Base-by-base conservation (phyloP, 2,329 filamentous ascomycete genomes). In the Colletotrichum spinosum region DNA sequence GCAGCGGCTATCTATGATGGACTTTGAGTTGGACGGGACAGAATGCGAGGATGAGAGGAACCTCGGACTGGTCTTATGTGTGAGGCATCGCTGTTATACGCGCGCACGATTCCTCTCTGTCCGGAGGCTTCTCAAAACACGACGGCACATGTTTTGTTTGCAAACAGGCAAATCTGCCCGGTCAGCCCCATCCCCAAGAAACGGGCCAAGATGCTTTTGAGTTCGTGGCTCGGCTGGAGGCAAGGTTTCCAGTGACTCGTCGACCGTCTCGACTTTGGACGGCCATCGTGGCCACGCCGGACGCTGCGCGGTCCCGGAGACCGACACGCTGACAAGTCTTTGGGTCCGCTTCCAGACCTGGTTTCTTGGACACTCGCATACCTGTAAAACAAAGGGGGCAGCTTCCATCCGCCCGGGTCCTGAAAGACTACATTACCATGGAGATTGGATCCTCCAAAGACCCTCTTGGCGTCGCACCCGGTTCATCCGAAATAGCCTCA, bases 401-500 rank as follows among this genome's bases (percentile, higher is more conserved):
- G n/a, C n/a, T 39, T 25, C 50, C 45, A 50, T 15, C 34, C 52
- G 12, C 12, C 17, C 25, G 38, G 12, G 11, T 44, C 37, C 38
- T 13, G 7, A 39, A 35, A 25, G 6, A 7, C 15, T 38, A 12
- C 37, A 46, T 17, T 2, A 42, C 5, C 34, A 48, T 15, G 45
- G 51, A 38, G 46, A 7, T 6, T n/a, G 17, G 8, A 2, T 4
- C 25, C 25, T 5, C 25, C 25, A 25, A 25, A 5, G 25, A 0
- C 4, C 25, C 25, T 4, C 44, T 41, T 34, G 37, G 57, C 41
- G 45, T 45, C 15, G 25, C 17, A 51, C 45, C 57, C 57, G 51
- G 62, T 55, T 61, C 62, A 61, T 61, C 62, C 51, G 57, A 55
- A 46, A n/a, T 56, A 25, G 25, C 25, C 25, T 25, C 25, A 25